phyloP scores from a whole-genome alignment of 2,329 filamentous ascomycete genomes.

The Fragosphaeria purpurea region DNA sequence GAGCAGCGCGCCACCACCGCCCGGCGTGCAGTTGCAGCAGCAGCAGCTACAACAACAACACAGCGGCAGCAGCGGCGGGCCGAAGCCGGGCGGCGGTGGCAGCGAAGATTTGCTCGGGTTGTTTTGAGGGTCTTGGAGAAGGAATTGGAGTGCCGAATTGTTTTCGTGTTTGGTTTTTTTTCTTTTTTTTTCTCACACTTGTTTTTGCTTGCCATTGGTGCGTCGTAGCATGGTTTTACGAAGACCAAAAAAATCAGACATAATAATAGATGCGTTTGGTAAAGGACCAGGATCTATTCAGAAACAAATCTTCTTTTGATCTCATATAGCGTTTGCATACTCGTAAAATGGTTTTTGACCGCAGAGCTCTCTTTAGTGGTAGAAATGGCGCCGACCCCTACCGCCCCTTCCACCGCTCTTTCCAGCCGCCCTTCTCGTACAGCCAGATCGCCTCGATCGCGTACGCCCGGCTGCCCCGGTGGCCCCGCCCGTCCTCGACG shows the following conservation, averaged over 20 bases:
- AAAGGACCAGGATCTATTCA: no score
- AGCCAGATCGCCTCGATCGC: constrained; percentile 86
- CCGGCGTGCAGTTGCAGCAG: constrained; percentile 46
- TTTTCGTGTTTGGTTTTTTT: background rate
- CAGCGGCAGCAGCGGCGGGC: no score
- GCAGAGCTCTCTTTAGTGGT: no score
- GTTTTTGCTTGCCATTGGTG: background rate
- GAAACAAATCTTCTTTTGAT: no score
- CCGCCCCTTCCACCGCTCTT: constrained; percentile 44
- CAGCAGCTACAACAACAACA: constrained; percentile 22
- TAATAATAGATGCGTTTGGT: no score
- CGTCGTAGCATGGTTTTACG: no score
- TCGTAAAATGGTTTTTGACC: no score
- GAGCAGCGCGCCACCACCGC: constrained; percentile 52
- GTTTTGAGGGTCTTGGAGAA: constrained; percentile 29
- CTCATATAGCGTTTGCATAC: no score
- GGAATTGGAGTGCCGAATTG: background rate
- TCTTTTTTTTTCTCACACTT: background rate
- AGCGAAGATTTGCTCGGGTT: constrained; percentile 50
- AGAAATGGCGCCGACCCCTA: background rate
- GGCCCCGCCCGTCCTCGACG: constrained; percentile 52
- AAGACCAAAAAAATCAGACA: no score
- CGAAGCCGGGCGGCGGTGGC: constrained; percentile 24
- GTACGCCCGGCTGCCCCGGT: constrained; percentile 73
- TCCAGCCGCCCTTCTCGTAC: constrained; percentile 64